Conservation (phyloP, 768 basidiomycete genomes). For the Antrodiella citrinella region DNA sequence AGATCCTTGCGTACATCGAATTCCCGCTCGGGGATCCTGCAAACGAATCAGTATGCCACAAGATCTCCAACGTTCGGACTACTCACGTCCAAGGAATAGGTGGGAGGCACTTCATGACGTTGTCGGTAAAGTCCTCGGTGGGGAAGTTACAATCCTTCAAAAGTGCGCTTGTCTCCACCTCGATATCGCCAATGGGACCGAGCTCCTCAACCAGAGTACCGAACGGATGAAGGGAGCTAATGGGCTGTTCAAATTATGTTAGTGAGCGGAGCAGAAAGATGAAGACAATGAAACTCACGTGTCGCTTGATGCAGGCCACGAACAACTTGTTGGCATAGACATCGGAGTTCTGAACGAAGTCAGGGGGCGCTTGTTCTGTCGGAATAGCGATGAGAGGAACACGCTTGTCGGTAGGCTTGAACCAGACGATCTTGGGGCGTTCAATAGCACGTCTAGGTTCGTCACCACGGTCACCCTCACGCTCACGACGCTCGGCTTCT, state of each 20-base stretch:
- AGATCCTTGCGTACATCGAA: slow-evolving; percentile 84
- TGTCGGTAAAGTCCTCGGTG: slow-evolving; percentile 92
- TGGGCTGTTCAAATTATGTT: slow-evolving; percentile 43
- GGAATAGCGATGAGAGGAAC: slow-evolving; percentile 98
- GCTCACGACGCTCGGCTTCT: slow-evolving; percentile 93
- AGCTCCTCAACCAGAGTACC: slow-evolving; percentile 97
- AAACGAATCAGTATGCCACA: slow-evolving; percentile 11
- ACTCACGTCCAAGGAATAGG: slow-evolving; percentile 91
- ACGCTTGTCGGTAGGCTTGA: slow-evolving; percentile 98
- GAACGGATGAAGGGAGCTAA: slow-evolving; percentile 96
- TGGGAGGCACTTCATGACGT: slow-evolving; percentile 90
- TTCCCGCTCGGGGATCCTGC: slow-evolving; percentile 83
- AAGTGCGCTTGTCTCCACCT: slow-evolving; percentile 95
- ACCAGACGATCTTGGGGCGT: slow-evolving; percentile 99
- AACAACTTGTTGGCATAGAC: slow-evolving; percentile 86
- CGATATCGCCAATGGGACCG: slow-evolving; percentile 96
- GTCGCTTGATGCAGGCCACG: slow-evolving; percentile 97
- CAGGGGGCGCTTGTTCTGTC: slow-evolving; percentile 93
- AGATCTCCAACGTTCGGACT: slow-evolving; percentile 2
- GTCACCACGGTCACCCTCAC: slow-evolving; percentile 87
- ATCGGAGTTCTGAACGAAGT: slow-evolving; percentile 94
- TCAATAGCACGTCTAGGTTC: slow-evolving; percentile 78
- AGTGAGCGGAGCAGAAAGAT: slow-evolving; percentile 2
- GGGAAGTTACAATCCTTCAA: slow-evolving; percentile 99
- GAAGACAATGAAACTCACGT: slow-evolving; percentile 47